Base-by-base conservation (phyloP, 2,329 filamentous ascomycete genomes). In the Colletotrichum echinochloae region DNA sequence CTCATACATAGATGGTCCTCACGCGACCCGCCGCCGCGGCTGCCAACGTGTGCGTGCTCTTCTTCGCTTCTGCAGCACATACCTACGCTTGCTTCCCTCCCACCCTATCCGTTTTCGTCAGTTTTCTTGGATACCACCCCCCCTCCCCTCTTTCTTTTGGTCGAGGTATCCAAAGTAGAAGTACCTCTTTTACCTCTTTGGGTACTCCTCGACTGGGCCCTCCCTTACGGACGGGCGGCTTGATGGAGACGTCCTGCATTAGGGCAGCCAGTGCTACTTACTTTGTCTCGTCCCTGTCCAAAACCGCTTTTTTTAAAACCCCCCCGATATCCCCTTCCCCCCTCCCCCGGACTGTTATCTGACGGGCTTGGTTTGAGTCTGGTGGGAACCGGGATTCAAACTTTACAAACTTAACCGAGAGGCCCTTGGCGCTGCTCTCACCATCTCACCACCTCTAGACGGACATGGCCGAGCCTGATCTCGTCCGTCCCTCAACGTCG, bases 1-100 rank as follows among this genome's bases (percentile, higher is more conserved):
- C 59, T 72, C 72, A 72, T 70, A 70, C 70, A 54, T 72, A 62
- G 70, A 18, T 44, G 7, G 51, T 59, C 51, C 67, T 71, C 70
- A 51, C 62, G 52, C 66, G 61, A 70, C 59, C 70, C 63, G 57
- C 67, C 62, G 20, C 37, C 35, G 63, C 39, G 52, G 54, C 63
- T 60, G 30, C 1, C 12, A 18, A 12, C 9, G 57, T 52, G 55
- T 14, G 12, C 67, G 39, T 46, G 46, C 37, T 55, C 61, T 65
- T 61, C 56, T 46, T 72, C 46, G 46, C 33, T 54, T 66, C 56
- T 60, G 51, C 60, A 60, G 62, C 62, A 44, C 54, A 48, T 63
- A 33, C 70, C 44, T 60, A 41, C 63, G 51, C 44, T 55, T 64
- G 44, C 60, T 63, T 62, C 33, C 35, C 48, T 44, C 18, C 28